Evolutionary conservation across 2,329 filamentous ascomycete genomes (phyloP).

Genomic region (Verticillium tricorpus): DNA sequence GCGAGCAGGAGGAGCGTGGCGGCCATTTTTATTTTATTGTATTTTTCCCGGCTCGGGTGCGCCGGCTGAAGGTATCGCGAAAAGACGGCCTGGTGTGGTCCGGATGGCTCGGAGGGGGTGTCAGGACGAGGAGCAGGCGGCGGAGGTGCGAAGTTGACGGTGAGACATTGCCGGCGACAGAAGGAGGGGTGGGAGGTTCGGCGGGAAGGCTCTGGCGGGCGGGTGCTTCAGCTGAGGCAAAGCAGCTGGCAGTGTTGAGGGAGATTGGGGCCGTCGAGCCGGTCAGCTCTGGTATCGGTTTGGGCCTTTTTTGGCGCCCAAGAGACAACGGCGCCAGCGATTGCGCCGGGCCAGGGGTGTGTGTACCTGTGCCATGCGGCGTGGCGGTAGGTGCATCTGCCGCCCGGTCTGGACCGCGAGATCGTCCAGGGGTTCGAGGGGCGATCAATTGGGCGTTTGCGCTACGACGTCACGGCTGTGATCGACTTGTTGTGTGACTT

Average conservation of each 20-base stretch:
- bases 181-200: background rate
- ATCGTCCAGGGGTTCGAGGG: background rate
- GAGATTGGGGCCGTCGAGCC: background rate
- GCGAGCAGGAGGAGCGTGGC: constrained; percentile 8
- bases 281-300: background rate
- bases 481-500: background rate
- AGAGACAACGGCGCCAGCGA: background rate
- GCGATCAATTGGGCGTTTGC: background rate
- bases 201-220: background rate
- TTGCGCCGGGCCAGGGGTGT: background rate
- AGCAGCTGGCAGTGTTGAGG: background rate
- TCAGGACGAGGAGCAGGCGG: background rate
- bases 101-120: background rate
- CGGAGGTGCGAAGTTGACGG: background rate
- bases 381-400: background rate
- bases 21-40: background rate
- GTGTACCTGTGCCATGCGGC: background rate
- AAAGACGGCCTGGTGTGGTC: background rate
- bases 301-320: background rate
- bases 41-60: background rate
- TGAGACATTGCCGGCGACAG: background rate
- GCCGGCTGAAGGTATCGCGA: background rate
- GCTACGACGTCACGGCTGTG: background rate
- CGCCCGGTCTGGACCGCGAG: background rate
- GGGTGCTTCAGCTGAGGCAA: background rate